phyloP scores from a whole-genome alignment of 2,329 filamentous ascomycete genomes.

The Cladosporium colombiae region DNA sequence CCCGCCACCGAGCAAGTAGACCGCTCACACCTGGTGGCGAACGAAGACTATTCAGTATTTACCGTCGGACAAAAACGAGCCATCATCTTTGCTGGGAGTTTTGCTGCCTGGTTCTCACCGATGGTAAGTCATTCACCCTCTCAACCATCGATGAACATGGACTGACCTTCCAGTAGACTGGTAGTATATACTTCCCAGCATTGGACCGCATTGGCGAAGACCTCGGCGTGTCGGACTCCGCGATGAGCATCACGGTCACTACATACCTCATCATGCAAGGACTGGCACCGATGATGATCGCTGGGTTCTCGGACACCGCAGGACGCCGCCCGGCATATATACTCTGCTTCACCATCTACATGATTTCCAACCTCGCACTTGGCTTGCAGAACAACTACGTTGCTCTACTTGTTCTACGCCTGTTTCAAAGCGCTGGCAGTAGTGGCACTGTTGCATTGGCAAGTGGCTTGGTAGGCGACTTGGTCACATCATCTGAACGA shows the following conservation, averaged over 20 bases:
- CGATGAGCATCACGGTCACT: conserved; percentile 54
- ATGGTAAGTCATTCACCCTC: conserved; percentile 17
- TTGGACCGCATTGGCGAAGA: conserved; percentile 40
- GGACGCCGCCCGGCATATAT: conserved; percentile 38
- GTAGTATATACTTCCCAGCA: conserved; percentile 44
- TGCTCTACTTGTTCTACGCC: conserved; percentile 60
- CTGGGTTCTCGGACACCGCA: conserved; percentile 35
- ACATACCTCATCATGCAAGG: conserved; percentile 47
- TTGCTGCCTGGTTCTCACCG: conserved; percentile 35
- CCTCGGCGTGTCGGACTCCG: conserved; percentile 43
- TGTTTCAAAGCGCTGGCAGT: conserved; percentile 64
- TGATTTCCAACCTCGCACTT: conserved; percentile 39
- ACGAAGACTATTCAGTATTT: conserved; percentile 36
- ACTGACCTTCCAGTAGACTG: conserved; percentile 26
- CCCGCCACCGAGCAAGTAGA: conserved; percentile 1
- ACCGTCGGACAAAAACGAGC: conserved; percentile 33
- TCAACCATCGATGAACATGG: neutral
- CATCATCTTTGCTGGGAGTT: conserved; percentile 33
- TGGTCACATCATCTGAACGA: conserved; percentile 67
- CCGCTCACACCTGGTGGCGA: conserved; percentile 1
- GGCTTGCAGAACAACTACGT: conserved; percentile 38
- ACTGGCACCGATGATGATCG: conserved; percentile 36
- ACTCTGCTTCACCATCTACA: conserved; percentile 36
- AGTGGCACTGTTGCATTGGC: conserved; percentile 71
- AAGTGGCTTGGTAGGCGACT: conserved; percentile 71